These are phyloP conservation scores for Saxophila tyrrhenica DNA, from an alignment of 495 filamentous ascomycete species.

Conservation along the genomic window DNA sequence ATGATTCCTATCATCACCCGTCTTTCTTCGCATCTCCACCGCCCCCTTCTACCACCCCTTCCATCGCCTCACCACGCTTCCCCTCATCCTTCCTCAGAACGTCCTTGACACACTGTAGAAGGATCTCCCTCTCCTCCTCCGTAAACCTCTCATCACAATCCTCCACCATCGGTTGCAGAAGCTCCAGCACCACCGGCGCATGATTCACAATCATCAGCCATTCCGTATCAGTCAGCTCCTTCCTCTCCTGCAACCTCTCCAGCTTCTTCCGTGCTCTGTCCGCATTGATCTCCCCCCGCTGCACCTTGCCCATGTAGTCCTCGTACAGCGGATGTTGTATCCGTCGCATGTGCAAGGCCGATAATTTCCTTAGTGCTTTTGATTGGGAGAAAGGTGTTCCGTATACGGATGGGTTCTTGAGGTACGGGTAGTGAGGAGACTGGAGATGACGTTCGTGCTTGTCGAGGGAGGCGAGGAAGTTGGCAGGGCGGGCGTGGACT, in stretches of 20 bases:
- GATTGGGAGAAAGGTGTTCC: not conserved
- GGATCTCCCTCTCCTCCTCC: conserved; percentile 11
- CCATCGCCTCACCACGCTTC: no score
- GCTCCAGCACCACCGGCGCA: conserved; percentile 12
- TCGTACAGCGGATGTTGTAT: conserved; percentile 7
- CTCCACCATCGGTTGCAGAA: conserved; percentile 19
- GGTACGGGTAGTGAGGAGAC: conserved; percentile 10
- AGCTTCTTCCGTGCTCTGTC: conserved; percentile 3
- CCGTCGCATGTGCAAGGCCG: not conserved
- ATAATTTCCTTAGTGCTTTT: not conserved
- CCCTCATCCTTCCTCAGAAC: conserved; percentile 7
- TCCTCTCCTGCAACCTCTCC: conserved; percentile 13
- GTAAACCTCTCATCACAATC: conserved; percentile 14
- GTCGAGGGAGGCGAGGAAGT: conserved; percentile 9
- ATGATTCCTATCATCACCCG: no score
- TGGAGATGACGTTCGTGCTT: conserved; percentile 15
- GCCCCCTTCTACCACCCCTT: not conserved
- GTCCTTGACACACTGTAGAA: conserved; percentile 12
- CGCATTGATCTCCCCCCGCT: not conserved
- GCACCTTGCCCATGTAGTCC: conserved; percentile 1
- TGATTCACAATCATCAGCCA: conserved; percentile 13
- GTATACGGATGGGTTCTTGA: conserved; percentile 10
- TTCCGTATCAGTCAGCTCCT: conserved; percentile 18
- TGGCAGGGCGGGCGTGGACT: conserved; percentile 2
- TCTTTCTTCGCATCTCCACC: no score